Conservation (phyloP, 768 basidiomycete genomes). For the Trametes villosa region DNA sequence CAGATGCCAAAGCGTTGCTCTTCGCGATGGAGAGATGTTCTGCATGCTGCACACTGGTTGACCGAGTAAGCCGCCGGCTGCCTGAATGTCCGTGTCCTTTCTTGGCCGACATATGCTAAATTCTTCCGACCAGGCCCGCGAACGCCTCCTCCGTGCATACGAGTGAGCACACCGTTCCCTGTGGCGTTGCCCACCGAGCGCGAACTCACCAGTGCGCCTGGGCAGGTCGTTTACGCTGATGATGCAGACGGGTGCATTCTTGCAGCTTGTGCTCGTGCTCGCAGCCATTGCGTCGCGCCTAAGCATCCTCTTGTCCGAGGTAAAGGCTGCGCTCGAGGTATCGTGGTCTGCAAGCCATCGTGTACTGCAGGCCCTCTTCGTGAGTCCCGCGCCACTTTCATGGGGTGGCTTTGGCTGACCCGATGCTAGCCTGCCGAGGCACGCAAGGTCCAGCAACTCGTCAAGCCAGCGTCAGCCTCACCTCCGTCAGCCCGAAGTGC, state of each 20-base stretch:
- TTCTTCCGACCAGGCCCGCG: conserved; percentile 44
- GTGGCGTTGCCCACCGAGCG: background rate
- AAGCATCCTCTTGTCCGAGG: conserved; percentile 47
- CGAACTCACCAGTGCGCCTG: background rate
- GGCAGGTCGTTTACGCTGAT: conserved; percentile 62
- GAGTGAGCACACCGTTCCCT: conserved; percentile 41
- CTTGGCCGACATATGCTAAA: conserved; percentile 1
- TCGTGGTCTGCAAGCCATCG: conserved; percentile 33
- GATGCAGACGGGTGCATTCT: conserved; percentile 76
- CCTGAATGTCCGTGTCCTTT: conserved; percentile 4
- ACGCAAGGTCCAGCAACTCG: background rate
- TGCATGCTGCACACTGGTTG: conserved; percentile 43
- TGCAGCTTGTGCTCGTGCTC: conserved; percentile 66
- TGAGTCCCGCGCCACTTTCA: conserved; percentile 27
- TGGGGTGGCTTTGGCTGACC: background rate
- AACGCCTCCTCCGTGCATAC: conserved; percentile 55
- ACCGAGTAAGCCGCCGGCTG: conserved; percentile 45
- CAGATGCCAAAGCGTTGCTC: conserved; percentile 43
- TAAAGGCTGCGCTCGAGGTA: conserved; percentile 44
- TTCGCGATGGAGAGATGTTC: conserved; percentile 42
- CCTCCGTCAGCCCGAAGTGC: background rate
- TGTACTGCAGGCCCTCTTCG: conserved; percentile 38
- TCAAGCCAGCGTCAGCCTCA: background rate
- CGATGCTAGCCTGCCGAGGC: background rate
- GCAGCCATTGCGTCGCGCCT: conserved; percentile 66